A percentile compares a stretch with the other conserved stretches of the same genome.
Evolutionary conservation across 257 asterid genomes (phyloP).

Genomic region (Apocynum venetum): DNA sequence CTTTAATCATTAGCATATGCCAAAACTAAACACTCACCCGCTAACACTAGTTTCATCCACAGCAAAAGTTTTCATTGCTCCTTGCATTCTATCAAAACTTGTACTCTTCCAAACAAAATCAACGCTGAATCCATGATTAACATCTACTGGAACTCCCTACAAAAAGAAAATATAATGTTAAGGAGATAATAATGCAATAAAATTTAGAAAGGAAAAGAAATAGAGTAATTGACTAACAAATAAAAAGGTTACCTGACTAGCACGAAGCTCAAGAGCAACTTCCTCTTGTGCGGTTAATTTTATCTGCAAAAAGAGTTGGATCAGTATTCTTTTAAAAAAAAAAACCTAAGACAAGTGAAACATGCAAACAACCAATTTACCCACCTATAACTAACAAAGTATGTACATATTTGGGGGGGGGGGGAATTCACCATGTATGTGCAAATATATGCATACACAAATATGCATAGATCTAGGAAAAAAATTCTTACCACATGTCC

Average conservation of each 20-base stretch:
- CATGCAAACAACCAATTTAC: neutral
- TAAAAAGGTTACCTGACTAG: constrained; percentile 61
- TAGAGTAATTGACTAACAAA: neutral
- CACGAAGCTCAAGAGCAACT: constrained; percentile 99
- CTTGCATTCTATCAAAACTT: constrained; percentile 98
- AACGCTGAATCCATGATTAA: constrained; percentile 88
- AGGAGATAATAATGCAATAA: neutral
- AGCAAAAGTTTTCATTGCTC: constrained; percentile 98
- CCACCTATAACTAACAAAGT: too few species aligned
- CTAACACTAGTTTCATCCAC: constrained; percentile 99
- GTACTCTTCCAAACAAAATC: constrained; percentile 99
- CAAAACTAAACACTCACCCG: constrained; percentile 57
- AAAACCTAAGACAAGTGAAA: neutral
- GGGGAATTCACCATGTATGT: neutral
- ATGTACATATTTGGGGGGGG: neutral
- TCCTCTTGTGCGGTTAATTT: constrained; percentile 96
- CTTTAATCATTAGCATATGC: neutral
- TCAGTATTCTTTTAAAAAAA: neutral
- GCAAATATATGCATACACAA: neutral
- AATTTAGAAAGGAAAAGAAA: too few species aligned
- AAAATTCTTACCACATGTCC: constrained; percentile 87
- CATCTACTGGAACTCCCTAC: constrained; percentile 93
- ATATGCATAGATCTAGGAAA: neutral
- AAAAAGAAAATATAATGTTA: constrained; percentile 21
- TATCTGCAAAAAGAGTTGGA: constrained; percentile 45